Evolutionary conservation across 345 rosid genomes (phyloP), one percentile per base, ranked within the genome.

Genomic region (Erysimum cheiranthoides): DNA sequence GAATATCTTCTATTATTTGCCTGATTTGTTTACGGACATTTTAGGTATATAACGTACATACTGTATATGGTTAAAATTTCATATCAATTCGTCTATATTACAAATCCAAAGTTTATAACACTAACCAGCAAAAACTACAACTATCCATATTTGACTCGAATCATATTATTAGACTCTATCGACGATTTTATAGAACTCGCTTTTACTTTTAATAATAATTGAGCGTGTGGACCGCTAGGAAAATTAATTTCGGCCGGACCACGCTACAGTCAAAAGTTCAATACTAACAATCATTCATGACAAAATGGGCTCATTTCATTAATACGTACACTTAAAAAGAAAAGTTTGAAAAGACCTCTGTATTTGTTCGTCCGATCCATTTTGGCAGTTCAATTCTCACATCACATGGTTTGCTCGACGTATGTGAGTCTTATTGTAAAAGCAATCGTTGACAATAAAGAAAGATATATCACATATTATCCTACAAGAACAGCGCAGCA

Each of bases 191-290:
- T 61, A 30, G 53, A 40, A 43, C 11, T 73, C 61, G 42, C 27
- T 38, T 38, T 10, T 31, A n/a, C 2, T 31, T 73, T 66, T 47
- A 2, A 45, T 30, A 54, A 74, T 13, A 36, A 49, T 16, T 10
- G n/a, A 27, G 58, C 38, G 38, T 73, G 49, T 6, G 71, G 77
- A 73, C 71, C 58, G 38, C 13, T 42, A 32, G 6, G 47, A 6
- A 54, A 6, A 27, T 35, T 57, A 46, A 46, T 57, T 27, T 56
- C 66, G 32, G 16, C 57, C 58, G 73, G 78, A 57, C 78, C 73
- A 66, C 52, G 73, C 60, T 66, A 49, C 61, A 46, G 61, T 74
- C 43, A 74, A 66, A 64, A 66, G 45, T 47, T 74, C 42, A 68
- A 66, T 11, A 39, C 67, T 59, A 66, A 58, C 27, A 66, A 57